Conservation (phyloP, 129 eudicot species). For the Chrysanthemum lavandulifolium region DNA sequence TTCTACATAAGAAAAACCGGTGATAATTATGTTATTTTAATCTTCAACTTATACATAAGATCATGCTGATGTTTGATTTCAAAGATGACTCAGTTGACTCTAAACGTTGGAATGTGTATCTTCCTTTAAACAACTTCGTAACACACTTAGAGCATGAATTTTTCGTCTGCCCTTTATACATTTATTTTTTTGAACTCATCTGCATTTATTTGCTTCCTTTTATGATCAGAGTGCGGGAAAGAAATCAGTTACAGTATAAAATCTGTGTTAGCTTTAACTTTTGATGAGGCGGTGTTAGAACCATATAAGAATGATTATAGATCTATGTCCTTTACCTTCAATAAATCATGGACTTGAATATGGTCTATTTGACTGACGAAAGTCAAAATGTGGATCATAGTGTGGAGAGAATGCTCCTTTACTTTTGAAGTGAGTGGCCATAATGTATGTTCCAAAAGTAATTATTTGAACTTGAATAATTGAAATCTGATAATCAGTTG, state of each 20-base stretch:
- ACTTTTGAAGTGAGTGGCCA: no score
- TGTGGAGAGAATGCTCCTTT: background rate
- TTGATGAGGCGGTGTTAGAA: background rate
- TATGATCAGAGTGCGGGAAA: background rate
- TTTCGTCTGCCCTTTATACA: background rate
- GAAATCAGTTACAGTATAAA: background rate
- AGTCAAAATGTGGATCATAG: no score
- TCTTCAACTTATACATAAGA: conserved; percentile 8
- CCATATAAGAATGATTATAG: background rate
- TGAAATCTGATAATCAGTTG: background rate
- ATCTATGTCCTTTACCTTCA: conserved; percentile 5
- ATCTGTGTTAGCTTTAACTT: background rate
- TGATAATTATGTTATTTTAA: conserved; percentile 7
- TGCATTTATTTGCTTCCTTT: background rate
- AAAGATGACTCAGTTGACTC: background rate
- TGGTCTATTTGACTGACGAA: conserved; percentile 4
- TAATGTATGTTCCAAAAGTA: background rate
- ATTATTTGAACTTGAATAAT: background rate
- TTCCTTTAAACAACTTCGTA: background rate
- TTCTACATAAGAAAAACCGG: background rate
- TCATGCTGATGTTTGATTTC: conserved; percentile 11
- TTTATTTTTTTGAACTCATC: background rate
- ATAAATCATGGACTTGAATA: background rate
- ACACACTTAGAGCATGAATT: background rate
- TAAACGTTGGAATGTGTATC: conserved; percentile 10